phyloP scores from a whole-genome alignment of 1,284 basidiomycete species.

The Cryptococcus maquisensis region DNA sequence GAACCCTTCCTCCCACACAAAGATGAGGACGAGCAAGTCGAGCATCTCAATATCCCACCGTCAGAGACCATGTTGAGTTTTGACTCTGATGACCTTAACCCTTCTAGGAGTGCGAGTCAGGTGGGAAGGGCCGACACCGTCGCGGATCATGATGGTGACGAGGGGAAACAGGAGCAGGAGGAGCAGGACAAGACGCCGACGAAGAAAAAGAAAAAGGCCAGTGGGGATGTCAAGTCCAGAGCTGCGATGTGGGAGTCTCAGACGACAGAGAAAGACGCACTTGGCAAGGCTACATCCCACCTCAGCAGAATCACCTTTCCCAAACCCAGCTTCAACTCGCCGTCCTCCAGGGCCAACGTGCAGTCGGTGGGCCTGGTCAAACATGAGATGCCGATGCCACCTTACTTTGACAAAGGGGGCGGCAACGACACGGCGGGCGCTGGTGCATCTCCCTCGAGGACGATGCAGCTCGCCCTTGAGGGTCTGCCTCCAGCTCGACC shows the following conservation, averaged over 20 bases:
- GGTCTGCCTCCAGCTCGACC: neutral
- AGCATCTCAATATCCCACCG: neutral
- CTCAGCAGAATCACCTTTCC: constrained; percentile 38
- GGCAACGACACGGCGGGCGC: too few species aligned
- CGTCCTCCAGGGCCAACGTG: too few species aligned
- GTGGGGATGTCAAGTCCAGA: neutral
- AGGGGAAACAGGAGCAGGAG: neutral
- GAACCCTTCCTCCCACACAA: neutral
- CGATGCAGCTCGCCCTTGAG: neutral
- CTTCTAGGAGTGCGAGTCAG: constrained; percentile 44
- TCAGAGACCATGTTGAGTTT: constrained; percentile 32
- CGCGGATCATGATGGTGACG: neutral
- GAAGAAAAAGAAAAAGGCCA: constrained; percentile 11
- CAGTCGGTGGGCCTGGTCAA: too few species aligned
- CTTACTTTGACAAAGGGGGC: too few species aligned
- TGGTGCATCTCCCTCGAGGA: neutral
- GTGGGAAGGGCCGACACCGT: constrained; percentile 19
- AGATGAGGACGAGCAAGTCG: neutral
- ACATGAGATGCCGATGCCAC: too few species aligned
- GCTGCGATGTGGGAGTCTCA: neutral
- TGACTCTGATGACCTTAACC: constrained; percentile 44
- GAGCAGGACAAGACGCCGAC: constrained; percentile 1
- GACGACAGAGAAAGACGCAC: constrained; percentile 1
- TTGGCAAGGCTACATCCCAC: constrained; percentile 19
- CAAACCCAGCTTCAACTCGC: constrained; percentile 14